Base-by-base conservation (phyloP, 177 flowering plant species). In the Tripterygium wilfordii region DNA sequence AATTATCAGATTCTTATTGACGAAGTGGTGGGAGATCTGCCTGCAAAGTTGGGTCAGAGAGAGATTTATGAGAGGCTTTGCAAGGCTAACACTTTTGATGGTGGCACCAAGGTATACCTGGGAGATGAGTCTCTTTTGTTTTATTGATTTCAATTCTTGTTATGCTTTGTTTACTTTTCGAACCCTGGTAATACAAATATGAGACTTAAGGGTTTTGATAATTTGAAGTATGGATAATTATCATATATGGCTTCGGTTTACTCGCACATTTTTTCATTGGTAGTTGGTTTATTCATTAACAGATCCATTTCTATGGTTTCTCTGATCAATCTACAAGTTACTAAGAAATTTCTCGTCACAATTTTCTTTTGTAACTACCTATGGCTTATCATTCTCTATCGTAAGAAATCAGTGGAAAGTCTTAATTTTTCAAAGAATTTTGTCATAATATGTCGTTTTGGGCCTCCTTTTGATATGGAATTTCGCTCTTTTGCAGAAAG, bases 61-160 rank as follows among this genome's bases (percentile, higher is more conserved):
- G 85, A 77, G 52, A 65, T 90, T 53, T 90, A 74, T 54, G 58
- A 82, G 1, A 48, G 57, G 49, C 77, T 90, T 23, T 80, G 73
- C 36, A 60, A 61, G 14, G 67, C 69, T 24, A 80, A 62, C 40
- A 55, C 61, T 3, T 49, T 90, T 22, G 97, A 85, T 56, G 88
- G 75, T 5, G 85, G 83, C 40, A 40, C 77, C n/a, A 90, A 82
- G 97, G 97, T 89, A 35, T 63, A n/a, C n/a, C n/a, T n/a, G n/a
- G n/a, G n/a, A n/a, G n/a, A 20, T 36, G 33, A 7, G 30, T 26
- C 24, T 39, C 38, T 22, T 43, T 36, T 36, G n/a, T 3, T 31
- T 25, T 3, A 32, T 32, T 4, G 3, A 12, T 5, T 9, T 32
- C 10, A 3, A n/a, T 32, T 10, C 14, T n/a, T 32, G 14, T 32